Percentiles rank a stretch among this genome's conserved stretches.
These are phyloP conservation scores for Nakaseomyces sp. DNA, from an alignment of 1,139 yeast genomes.

Conservation along the genomic window DNA sequence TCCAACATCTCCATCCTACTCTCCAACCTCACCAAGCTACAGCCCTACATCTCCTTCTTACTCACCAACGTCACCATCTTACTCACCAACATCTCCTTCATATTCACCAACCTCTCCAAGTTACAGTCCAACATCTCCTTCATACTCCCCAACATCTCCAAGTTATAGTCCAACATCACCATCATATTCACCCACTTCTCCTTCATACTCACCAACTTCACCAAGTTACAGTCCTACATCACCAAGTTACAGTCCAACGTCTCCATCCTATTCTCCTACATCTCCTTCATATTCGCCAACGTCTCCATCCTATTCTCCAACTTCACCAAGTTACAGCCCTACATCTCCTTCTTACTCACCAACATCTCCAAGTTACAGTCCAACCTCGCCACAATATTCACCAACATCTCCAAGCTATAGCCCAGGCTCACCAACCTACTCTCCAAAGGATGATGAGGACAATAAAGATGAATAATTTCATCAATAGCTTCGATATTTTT, in stretches of 20 bases:
- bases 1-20: slow-evolving; percentile 66
- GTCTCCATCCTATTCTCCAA: slow-evolving; percentile 49
- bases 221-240: slow-evolving; percentile 53
- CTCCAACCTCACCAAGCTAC: slow-evolving; percentile 64
- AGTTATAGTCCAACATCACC: slow-evolving; percentile 53
- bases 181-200: slow-evolving; percentile 51
- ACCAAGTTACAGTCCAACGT: slow-evolving; percentile 53
- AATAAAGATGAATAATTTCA: slow-evolving; percentile 13
- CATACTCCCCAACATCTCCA: slow-evolving; percentile 38
- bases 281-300: slow-evolving; percentile 55
- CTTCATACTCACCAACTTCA: slow-evolving; percentile 50
- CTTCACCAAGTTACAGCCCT: slow-evolving; percentile 54
- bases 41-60: slow-evolving; percentile 60
- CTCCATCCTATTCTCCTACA: slow-evolving; percentile 53
- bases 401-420: slow-evolving; percentile 45
- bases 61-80: slow-evolving; percentile 53
- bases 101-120: slow-evolving; percentile 45
- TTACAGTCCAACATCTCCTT: slow-evolving; percentile 48
- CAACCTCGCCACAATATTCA: slow-evolving; percentile 44
- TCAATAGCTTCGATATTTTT: slow-evolving; percentile 4
- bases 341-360: slow-evolving; percentile 52
- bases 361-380: slow-evolving; percentile 44
- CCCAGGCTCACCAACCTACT: slow-evolving; percentile 45
- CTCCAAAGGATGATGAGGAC: slow-evolving; percentile 39
- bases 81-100: slow-evolving; percentile 52